A percentile compares a stretch with the other conserved stretches of the same genome.
phyloP scores from a whole-genome alignment of 371 early-diverging fungal species.

The Fennellomyces sp. region DNA sequence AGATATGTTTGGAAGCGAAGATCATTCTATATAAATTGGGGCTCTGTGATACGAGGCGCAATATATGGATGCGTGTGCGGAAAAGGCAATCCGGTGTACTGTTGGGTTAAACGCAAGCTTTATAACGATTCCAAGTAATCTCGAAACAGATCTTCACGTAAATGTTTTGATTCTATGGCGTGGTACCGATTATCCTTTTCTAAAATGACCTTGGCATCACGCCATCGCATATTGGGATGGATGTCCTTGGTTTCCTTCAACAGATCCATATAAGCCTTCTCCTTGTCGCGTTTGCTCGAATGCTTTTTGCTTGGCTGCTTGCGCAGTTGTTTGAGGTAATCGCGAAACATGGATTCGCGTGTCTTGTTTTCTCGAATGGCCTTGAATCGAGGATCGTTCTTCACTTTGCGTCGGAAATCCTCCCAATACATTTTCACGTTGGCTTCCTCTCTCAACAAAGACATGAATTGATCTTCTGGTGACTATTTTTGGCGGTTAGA shows the following conservation, averaged over 20 bases:
- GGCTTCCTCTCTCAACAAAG: constrained; percentile 50
- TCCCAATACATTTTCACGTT: constrained; percentile 59
- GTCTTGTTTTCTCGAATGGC: constrained; percentile 45
- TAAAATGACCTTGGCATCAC: constrained; percentile 54
- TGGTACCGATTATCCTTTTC: constrained; percentile 61
- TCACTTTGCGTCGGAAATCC: constrained; percentile 67
- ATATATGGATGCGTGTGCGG: too few species aligned
- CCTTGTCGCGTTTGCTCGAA: constrained; percentile 21
- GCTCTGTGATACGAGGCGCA: too few species aligned
- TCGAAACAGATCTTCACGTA: constrained; percentile 68
- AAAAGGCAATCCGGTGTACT: too few species aligned
- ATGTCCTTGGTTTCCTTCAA: constrained; percentile 53
- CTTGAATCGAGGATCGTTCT: constrained; percentile 58
- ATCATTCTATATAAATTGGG: too few species aligned
- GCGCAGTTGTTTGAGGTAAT: constrained; percentile 44
- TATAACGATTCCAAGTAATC: constrained; percentile 60
- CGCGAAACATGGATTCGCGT: constrained; percentile 59
- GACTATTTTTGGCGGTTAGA: constrained; percentile 19
- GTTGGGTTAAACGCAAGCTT: too few species aligned
- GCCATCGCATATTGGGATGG: constrained; percentile 54
- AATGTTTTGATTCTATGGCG: constrained; percentile 52
- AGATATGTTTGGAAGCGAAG: too few species aligned
- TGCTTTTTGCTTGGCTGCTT: constrained; percentile 24
- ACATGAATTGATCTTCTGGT: constrained; percentile 54
- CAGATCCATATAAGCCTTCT: constrained; percentile 50